Percentiles rank a stretch among this genome's conserved stretches.
Evolutionary conservation across 2,329 filamentous ascomycete species (phyloP).

Genomic region (Nemania bipapillata): DNA sequence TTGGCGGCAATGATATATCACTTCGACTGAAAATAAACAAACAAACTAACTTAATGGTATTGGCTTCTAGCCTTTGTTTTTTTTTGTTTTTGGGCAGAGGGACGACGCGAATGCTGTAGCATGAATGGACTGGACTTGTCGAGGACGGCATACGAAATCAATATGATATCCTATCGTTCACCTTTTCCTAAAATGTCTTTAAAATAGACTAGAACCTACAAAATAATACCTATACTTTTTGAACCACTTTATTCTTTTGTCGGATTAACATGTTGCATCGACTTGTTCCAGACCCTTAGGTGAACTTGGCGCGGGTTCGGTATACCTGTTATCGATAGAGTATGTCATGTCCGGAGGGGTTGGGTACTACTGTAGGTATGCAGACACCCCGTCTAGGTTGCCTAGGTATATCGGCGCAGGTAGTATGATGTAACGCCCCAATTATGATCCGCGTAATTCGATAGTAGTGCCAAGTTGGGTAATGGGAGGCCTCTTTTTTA

Average conservation of each 20-base stretch:
- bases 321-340: slow-evolving; percentile 16
- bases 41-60: too few relatives aligned
- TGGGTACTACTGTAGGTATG: not conserved
- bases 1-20: not conserved
- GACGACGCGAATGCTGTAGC: not conserved
- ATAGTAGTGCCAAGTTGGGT: slow-evolving; percentile 23
- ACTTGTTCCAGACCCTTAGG: not conserved
- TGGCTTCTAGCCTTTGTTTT: not conserved
- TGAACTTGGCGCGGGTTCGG: not conserved
- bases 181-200: not conserved
- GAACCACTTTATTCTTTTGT: not conserved
- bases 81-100: not conserved
- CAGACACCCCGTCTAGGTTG: not conserved
- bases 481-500: slow-evolving; percentile 35
- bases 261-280: not conserved
- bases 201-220: slow-evolving; percentile 2
- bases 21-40: not conserved
- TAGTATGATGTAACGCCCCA: not conserved
- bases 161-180: not conserved
- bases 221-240: slow-evolving; percentile 1
- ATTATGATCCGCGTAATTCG: not conserved
- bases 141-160: not conserved
- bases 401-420: not conserved
- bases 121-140: not conserved
- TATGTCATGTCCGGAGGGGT: too few relatives aligned